Evolutionary conservation across 371 early-diverging fungal species (phyloP).

Genomic region (Actinomortierella ambigua): DNA sequence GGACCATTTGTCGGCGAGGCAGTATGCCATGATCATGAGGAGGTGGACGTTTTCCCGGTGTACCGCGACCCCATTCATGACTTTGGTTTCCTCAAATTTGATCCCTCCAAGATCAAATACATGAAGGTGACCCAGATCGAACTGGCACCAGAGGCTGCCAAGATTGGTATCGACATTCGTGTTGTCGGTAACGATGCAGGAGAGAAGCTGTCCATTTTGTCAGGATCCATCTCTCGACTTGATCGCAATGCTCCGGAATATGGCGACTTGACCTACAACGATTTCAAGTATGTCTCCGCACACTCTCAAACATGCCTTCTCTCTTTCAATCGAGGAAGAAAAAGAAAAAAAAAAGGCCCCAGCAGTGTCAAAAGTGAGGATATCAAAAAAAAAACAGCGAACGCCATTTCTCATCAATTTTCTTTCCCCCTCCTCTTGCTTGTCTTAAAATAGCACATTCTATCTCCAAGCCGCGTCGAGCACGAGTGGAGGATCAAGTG

Average conservation of each 20-base stretch:
- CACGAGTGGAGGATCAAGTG: constrained; percentile 78
- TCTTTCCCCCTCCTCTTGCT: too few species aligned
- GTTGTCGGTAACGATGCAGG: constrained; percentile 96
- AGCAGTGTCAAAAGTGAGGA: too few species aligned
- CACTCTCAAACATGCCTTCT: background rate
- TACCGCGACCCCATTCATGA: constrained; percentile 87
- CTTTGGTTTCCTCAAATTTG: constrained; percentile 70
- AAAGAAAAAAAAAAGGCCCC: too few species aligned
- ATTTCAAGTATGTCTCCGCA: constrained; percentile 54
- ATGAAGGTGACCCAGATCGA: constrained; percentile 81
- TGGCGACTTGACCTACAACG: constrained; percentile 70
- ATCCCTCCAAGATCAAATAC: constrained; percentile 77
- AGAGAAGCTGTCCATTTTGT: constrained; percentile 89
- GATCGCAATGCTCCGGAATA: constrained; percentile 86
- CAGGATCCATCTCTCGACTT: constrained; percentile 87
- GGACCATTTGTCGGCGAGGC: constrained; percentile 92
- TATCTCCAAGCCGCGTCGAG: constrained; percentile 83
- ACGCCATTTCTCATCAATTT: too few species aligned
- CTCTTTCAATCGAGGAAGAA: too few species aligned
- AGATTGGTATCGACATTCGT: constrained; percentile 90
- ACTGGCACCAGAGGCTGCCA: constrained; percentile 82
- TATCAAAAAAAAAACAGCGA: too few species aligned
- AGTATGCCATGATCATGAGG: constrained; percentile 91
- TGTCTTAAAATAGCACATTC: constrained; percentile 55
- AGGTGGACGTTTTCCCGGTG: constrained; percentile 84